Base-by-base conservation (phyloP, 768 basidiomycete species). In the Boletus tomentosulus region DNA sequence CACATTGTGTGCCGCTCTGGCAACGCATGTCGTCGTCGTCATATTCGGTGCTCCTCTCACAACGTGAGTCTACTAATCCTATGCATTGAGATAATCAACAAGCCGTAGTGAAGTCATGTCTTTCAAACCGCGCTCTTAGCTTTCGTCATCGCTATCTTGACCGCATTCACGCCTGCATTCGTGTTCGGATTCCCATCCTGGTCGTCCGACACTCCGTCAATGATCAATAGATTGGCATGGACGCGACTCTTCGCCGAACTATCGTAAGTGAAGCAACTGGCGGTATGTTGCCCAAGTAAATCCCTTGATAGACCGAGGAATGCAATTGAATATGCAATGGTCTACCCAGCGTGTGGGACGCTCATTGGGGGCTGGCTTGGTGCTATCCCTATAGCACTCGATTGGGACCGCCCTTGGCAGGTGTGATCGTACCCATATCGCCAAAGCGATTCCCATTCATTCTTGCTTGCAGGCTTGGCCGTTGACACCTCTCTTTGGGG, bases 371-470 rank as follows among this genome's bases (percentile, higher is more conserved):
- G 80, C 42, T 97, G 93, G 95, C 34, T 79, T 13, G 94, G 93
- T 15, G 83, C 80, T 10, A 76, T 95, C 44, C 90, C 92, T 2
- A 86, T 94, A 44, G 89, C 92, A 0, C 82, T 98, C 16, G 96
- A 98, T 71, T 98, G 96, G 96, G 94, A 94, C 65, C 80, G 92
- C 35, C 92, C 95, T 7, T 98, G 95, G 95, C 96, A 98, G 87
- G 93, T 90, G 50, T 53, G 82, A 45, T 28, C 46, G 25, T 38
- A 57, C n/a, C 55, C n/a, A 50, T 37, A 48, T 49, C 56, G 59
- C 33, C 25, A 48, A 34, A 24, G 12, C 24, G 19, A 24, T 24
- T n/a, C n/a, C n/a, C 22, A n/a, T 46, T 51, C 34, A 43, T 25
- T 44, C 11, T 28, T 39, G 6, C n/a, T 28, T n/a, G 10, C 53